Evolutionary conservation across 768 basidiomycete genomes (phyloP).

Genomic region (Coprinopsis strossmayeri): DNA sequence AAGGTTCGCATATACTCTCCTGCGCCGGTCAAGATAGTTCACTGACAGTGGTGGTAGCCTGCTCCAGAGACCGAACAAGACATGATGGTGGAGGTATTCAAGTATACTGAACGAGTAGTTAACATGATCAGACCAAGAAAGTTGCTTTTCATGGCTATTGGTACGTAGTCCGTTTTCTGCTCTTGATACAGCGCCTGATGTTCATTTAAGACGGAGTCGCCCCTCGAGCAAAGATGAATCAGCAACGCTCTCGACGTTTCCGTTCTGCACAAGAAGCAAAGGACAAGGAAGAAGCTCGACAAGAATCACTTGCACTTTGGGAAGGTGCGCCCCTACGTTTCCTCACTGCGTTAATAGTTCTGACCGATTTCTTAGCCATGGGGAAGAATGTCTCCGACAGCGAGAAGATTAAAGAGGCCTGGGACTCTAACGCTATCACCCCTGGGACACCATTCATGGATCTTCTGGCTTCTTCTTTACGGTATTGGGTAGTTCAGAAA

Average conservation of each 20-base stretch:
- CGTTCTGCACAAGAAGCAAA: conserved; percentile 91
- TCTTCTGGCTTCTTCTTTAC: conserved; percentile 76
- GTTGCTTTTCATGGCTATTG: conserved; percentile 97
- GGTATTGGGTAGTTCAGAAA: conserved; percentile 96
- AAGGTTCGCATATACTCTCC: conserved; percentile 41
- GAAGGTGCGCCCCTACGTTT: conserved; percentile 50
- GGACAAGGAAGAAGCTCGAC: conserved; percentile 84
- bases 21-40: not conserved
- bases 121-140: conserved; percentile 96
- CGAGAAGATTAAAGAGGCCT: conserved; percentile 76
- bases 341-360: conserved; percentile 3
- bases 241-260: conserved; percentile 96
- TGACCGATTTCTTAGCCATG: conserved; percentile 69
- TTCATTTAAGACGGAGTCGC: conserved; percentile 79
- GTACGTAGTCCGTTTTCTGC: conserved; percentile 33
- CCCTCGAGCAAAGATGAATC: conserved; percentile 99
- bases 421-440: conserved; percentile 99
- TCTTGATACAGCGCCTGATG: not conserved
- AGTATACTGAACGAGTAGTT: conserved; percentile 94
- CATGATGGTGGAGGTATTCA: conserved; percentile 98
- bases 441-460: conserved; percentile 99
- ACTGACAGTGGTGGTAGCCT: conserved; percentile 51
- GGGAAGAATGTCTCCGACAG: conserved; percentile 80
- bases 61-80: conserved; percentile 97
- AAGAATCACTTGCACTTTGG: conserved; percentile 78